Percentiles rank a stretch among this genome's conserved stretches.
Conservation (phyloP, 2,329 filamentous ascomycete species). For the Penicillium sp. region DNA sequence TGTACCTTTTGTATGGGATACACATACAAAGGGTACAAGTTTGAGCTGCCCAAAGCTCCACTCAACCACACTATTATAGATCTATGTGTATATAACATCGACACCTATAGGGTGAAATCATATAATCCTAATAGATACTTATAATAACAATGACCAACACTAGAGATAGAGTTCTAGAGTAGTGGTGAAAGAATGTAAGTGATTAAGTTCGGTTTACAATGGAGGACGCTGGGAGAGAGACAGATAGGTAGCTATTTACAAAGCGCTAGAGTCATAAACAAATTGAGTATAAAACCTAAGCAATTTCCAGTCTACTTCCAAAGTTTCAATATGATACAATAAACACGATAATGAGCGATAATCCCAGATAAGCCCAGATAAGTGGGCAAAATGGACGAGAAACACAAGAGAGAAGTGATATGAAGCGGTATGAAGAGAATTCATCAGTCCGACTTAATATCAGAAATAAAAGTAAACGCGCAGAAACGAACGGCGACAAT, state of each 20-base stretch:
- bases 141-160: not conserved
- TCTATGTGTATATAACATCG: too few species aligned
- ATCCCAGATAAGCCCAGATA: too few species aligned
- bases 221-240: not conserved
- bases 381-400: too few species aligned
- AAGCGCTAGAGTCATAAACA: not conserved
- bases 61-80: too few species aligned
- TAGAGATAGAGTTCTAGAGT: not conserved
- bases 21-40: not conserved
- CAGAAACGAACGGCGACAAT: not conserved
- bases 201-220: not conserved
- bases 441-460: not conserved
- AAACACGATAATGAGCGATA: too few species aligned
- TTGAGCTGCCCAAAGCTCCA: not conserved
- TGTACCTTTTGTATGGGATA: not conserved
- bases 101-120: not conserved
- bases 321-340: not conserved
- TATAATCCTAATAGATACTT: not conserved
- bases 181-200: not conserved
- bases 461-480: not conserved
- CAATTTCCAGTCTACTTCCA: not conserved
- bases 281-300: not conserved
- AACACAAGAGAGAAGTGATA: too few species aligned
- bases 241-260: not conserved
- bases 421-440: too few species aligned